phyloP scores from a whole-genome alignment of 2,329 filamentous ascomycete genomes.

The Pyrenochaeta sp. region DNA sequence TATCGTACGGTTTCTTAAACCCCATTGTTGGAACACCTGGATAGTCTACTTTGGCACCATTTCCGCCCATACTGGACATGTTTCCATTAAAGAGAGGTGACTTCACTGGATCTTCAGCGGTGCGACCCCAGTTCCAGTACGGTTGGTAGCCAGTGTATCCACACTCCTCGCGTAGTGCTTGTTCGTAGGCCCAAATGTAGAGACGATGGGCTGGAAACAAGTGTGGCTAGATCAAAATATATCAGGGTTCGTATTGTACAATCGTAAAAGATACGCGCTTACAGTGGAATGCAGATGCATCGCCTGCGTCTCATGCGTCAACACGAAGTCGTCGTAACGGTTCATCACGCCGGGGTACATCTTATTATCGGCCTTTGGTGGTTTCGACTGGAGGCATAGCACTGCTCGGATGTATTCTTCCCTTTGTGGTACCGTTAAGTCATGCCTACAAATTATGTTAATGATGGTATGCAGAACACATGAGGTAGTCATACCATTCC shows the following conservation, averaged over 20 bases:
- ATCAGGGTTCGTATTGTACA: slow-evolving; percentile 31
- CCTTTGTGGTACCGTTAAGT: slow-evolving; percentile 23
- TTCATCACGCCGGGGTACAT: slow-evolving; percentile 28
- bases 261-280: slow-evolving; percentile 10
- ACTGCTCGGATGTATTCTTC: slow-evolving; percentile 31
- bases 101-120: slow-evolving; percentile 35
- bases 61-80: slow-evolving; percentile 47
- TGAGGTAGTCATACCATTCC: slow-evolving; percentile 26
- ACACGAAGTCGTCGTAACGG: slow-evolving; percentile 41
- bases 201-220: slow-evolving; percentile 38
- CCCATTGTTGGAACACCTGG: slow-evolving; percentile 9
- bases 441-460: slow-evolving; percentile 22
- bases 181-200: slow-evolving; percentile 48
- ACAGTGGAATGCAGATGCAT: slow-evolving; percentile 26
- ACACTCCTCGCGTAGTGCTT: slow-evolving; percentile 50
- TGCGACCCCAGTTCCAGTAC: slow-evolving; percentile 60
- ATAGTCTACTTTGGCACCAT: slow-evolving; percentile 27
- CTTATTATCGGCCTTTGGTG: slow-evolving; percentile 18
- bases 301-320: slow-evolving; percentile 31
- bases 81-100: slow-evolving; percentile 37
- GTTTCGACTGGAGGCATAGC: slow-evolving; percentile 24
- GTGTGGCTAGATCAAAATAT: background rate
- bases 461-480: background rate
- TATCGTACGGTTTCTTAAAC: background rate
- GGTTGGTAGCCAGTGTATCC: slow-evolving; percentile 47